Evolutionary conservation across 208 protist genomes (phyloP), one percentile per base, ranked within the genome.

Genomic region (Leishmania braziliensis): DNA sequence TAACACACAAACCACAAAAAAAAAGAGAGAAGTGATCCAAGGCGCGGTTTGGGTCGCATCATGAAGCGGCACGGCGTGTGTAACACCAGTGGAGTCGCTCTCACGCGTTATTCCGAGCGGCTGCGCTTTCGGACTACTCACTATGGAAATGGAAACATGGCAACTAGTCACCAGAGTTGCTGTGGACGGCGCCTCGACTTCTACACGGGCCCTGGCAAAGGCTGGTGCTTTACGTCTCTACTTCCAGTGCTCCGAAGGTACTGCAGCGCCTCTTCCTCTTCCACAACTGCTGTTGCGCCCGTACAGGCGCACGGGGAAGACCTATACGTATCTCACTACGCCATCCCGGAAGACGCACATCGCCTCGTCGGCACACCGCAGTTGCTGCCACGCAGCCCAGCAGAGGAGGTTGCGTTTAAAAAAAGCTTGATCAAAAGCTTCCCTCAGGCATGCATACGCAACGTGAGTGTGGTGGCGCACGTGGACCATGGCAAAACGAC

Each of bases 401-500:
- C 82, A 3, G 87, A 90, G 58, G 78, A 87, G 56, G 82, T 88
- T 18, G 75, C 87, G 18, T 90, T 86, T 65, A 88, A 88, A 75
- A 82, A 89, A 66, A 77, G 84, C 66, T 75, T 88, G 20, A 76
- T 97, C 46, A 75, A 76, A 20, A 79, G 80, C 36, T 96, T 96
- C 66, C 90, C 93, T 0, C 85, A 76, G 56, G 33, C 78, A 29
- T 80, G 76, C 68, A 98, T 98, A 65, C 94, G 97, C 75, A 98
- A 98, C 83, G 92, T 98, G 43, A 93, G 90, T 71, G 83, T 98
- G 51, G 92, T 98, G 63, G 96, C 95, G 16, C 97, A 98, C 83
- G 93, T 98, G 26, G 97, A 98, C 83, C 95, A 98, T 80, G 97
- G 96, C 63, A 98, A 98, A 82, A 97, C 95, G 18, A 99, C 97